Evolutionary conservation across 441 rosid species (phyloP), one percentile per base, ranked within the genome.

Genomic region (Cnidoscolus chayamansa): DNA sequence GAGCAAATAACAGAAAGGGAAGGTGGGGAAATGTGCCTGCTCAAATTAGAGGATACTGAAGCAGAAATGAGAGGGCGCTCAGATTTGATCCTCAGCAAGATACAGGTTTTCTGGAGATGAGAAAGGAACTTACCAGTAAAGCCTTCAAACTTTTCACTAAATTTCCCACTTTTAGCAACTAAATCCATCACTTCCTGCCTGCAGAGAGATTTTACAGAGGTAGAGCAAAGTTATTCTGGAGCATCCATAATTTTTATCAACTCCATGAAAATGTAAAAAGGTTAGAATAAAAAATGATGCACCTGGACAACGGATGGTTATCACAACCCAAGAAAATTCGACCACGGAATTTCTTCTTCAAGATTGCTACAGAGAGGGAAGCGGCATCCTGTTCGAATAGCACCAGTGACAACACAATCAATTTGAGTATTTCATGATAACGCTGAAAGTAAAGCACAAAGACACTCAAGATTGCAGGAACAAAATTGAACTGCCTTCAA

Each of bases 121-220:
- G 45, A 49, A 56, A 56, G 75, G 72, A 77, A 62, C 79, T 82
- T 65, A 89, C 97, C 90, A 12, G 94, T 92, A 77, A 94, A 94
- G 63, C 85, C 90, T 73, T 73, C 79, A 73, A 94, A 92, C 85
- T 81, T 85, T 74, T 90, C 80, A 65, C 77, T 80, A 65, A 72
- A 92, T 71, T 87, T 94, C 74, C 93, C 91, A 65, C 97, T 88
- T 84, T 84, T 84, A 67, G 70, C 78, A 75, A 90, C 89, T 79
- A 94, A 69, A 67, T 90, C 94, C 98, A 94, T 89, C 73, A 92
- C 81, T 76, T 94, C 94, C 78, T 88, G 97, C 88, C 98, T 94
- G 86, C 70, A 81, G 7, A 20, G 50, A 20, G 31, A 58, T 12
- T 25, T 10, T 16, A 25, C 53, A 72, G 51, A 2, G 40, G 20